These are phyloP conservation scores for Populus hybrid DNA, from an alignment of 441 rosid genomes.

Conservation along the genomic window DNA sequence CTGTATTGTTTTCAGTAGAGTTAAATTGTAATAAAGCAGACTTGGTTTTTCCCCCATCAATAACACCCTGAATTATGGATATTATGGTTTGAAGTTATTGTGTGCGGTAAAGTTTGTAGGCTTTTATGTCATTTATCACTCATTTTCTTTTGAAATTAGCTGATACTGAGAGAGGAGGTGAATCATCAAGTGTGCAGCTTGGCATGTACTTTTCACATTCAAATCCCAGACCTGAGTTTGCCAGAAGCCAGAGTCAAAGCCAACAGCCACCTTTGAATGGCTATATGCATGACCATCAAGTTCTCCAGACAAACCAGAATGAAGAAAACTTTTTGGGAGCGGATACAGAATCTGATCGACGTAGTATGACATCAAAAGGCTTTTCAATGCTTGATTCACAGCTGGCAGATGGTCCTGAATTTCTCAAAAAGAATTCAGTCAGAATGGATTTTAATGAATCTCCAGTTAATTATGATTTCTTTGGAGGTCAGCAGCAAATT, in stretches of 20 bases:
- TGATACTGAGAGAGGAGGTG: conserved; percentile 52
- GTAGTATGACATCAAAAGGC: conserved; percentile 50
- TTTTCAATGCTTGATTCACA: conserved; percentile 44
- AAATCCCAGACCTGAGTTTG: conserved; percentile 49
- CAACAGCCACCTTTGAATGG: conserved; percentile 56
- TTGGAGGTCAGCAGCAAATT: conserved; percentile 66
- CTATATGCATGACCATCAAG: conserved; percentile 51
- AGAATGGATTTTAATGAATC: conserved; percentile 61
- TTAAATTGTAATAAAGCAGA: too few relatives aligned
- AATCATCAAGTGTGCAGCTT: conserved; percentile 45
- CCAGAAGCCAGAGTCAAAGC: conserved; percentile 43
- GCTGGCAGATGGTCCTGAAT: conserved; percentile 41
- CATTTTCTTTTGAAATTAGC: conserved; percentile 37
- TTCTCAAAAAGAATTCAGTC: conserved; percentile 42
- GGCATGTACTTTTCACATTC: conserved; percentile 50
- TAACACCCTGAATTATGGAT: neutral
- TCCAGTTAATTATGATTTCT: conserved; percentile 67
- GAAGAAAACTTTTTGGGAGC: conserved; percentile 56
- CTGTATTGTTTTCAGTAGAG: neutral
- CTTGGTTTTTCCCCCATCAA: neutral
- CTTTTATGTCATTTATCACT: neutral
- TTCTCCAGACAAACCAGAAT: conserved; percentile 46
- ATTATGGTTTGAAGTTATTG: neutral
- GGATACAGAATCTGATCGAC: conserved; percentile 51
- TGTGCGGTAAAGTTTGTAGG: neutral